Base-by-base conservation (phyloP, 148 eudicot genomes). In the Rhododendron ferrugineum region DNA sequence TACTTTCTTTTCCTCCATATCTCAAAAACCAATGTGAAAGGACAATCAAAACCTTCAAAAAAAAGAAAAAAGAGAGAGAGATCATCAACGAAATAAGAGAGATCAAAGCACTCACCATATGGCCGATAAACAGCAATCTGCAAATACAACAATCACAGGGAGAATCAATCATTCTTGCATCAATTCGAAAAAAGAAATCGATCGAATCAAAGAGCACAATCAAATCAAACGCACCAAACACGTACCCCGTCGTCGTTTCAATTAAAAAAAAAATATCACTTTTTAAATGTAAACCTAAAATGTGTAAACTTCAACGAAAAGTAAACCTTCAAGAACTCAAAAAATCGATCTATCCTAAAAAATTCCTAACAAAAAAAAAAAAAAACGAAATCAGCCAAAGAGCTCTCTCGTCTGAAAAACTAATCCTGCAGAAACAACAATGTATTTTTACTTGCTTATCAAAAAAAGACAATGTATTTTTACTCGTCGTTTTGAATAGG, bases 51-150 rank as follows among this genome's bases (percentile, higher is more conserved):
- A 50, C 10, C 23, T 56, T 28, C 0, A 46, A 6, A n/a, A 44
- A 40, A 40, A 16, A 20, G 8, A 28, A 0, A 68, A 14, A 20
- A 28, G 6, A 68, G 23, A 37, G 2, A 44, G 6, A 20, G 8
- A 11, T 62, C 75, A 20, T 8, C 13, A 46, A 79, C 26, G 10
- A 32, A 26, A 37, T 11, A 79, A 18, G 23, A 47, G 26, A 34
- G 22, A 66, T 30, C 11, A 8, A 44, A 75, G 72, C 13, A 88
- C 94, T 93, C 88, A 95, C 98, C 98, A 95, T 88, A 91, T 88
- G 18, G 92, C 66, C 80, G 98, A 32, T 15, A 94, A 90, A 84
- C 96, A 94, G 86, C 93, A 86, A 82, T 81, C 88, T 86, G 85
- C 80, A 76, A 52, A 52, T 26, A 78, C 84, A 86, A 42, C 18